phyloP scores from a whole-genome alignment of 1,284 basidiomycete genomes.

The Leccinum subrobustum region DNA sequence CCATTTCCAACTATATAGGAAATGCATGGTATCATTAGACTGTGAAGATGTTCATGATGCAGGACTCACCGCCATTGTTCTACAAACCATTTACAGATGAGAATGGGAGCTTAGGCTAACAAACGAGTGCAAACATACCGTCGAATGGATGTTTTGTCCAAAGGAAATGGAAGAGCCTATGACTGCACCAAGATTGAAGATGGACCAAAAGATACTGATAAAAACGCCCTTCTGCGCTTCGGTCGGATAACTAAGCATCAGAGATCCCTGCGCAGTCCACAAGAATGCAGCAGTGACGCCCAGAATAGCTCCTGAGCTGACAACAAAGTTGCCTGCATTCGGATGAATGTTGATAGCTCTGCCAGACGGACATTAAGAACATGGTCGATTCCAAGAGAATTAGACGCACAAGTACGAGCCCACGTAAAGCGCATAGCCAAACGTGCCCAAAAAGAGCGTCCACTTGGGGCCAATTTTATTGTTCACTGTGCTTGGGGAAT shows the following conservation, averaged over 20 bases:
- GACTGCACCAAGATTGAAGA: slow-evolving; percentile 66
- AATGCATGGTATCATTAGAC: neutral
- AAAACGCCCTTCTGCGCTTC: slow-evolving; percentile 56
- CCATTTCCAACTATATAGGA: slow-evolving; percentile 28
- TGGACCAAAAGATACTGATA: slow-evolving; percentile 66
- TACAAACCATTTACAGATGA: neutral
- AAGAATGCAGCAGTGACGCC: slow-evolving; percentile 63
- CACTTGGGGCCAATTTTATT: slow-evolving; percentile 52
- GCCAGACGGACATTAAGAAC: too few species aligned
- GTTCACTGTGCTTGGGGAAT: slow-evolving; percentile 43
- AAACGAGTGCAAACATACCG: slow-evolving; percentile 15
- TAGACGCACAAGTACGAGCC: slow-evolving; percentile 42
- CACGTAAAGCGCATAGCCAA: slow-evolving; percentile 53
- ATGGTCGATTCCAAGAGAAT: too few species aligned
- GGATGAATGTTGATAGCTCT: slow-evolving; percentile 38
- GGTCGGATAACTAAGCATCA: slow-evolving; percentile 64
- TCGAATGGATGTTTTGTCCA: slow-evolving; percentile 46
- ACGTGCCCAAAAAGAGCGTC: slow-evolving; percentile 53
- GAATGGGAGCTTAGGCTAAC: neutral
- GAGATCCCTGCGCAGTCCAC: slow-evolving; percentile 64
- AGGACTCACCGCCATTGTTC: slow-evolving; percentile 19
- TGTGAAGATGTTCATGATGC: neutral
- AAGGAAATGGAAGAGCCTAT: slow-evolving; percentile 60
- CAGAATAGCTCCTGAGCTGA: slow-evolving; percentile 57
- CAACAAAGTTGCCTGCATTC: slow-evolving; percentile 44